These are phyloP conservation scores for Pachysandra terminalis DNA, from an alignment of 164 flowering plant genomes.

Conservation along the genomic window DNA sequence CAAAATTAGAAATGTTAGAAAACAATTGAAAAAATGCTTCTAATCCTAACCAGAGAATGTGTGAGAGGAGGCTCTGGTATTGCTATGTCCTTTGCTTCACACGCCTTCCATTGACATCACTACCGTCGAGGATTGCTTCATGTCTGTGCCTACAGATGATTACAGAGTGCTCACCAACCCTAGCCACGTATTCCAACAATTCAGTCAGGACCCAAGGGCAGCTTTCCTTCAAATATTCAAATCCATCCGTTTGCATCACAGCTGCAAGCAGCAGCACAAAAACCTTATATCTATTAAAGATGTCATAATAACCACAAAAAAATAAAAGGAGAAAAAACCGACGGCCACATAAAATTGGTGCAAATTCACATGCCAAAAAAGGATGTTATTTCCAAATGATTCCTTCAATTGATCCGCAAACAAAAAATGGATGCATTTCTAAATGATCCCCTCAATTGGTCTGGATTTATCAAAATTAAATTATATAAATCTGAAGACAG, in stretches of 20 bases:
- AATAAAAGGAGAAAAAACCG: too few relatives aligned
- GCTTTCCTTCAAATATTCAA: conserved; percentile 63
- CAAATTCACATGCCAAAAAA: too few relatives aligned
- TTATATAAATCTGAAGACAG: too few relatives aligned
- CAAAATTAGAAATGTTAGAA: not conserved
- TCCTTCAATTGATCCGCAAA: too few relatives aligned
- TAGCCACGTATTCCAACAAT: conserved; percentile 71
- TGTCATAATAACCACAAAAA: too few relatives aligned
- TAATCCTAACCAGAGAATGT: not conserved
- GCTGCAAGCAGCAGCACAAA: conserved; percentile 40
- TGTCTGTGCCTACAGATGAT: conserved; percentile 33
- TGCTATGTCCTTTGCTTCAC: conserved; percentile 66
- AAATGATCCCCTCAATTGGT: too few relatives aligned
- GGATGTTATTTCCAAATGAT: too few relatives aligned
- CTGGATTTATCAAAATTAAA: too few relatives aligned
- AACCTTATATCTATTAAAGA: too few relatives aligned
- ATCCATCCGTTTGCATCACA: conserved; percentile 91
- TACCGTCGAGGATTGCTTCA: conserved; percentile 58
- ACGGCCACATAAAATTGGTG: too few relatives aligned
- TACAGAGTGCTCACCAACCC: conserved; percentile 47
- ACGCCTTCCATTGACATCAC: conserved; percentile 72
- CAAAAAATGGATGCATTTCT: too few relatives aligned
- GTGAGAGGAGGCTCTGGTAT: not conserved
- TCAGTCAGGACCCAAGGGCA: conserved; percentile 73
- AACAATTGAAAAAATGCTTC: not conserved